phyloP scores from a whole-genome alignment of 208 protist genomes.

The Trypanosoma grayi region DNA sequence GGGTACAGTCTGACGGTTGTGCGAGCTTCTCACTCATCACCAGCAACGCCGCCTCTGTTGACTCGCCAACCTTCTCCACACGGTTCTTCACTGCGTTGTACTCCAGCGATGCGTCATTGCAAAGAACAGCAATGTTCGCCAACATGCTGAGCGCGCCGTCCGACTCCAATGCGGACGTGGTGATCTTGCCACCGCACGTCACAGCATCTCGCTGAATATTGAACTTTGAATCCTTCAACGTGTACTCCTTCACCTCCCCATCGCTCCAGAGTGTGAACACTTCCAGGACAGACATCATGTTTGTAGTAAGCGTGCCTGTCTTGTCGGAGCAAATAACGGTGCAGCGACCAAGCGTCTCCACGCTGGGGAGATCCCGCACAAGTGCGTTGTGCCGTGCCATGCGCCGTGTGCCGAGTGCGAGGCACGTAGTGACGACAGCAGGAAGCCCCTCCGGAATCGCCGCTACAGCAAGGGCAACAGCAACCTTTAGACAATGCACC shows the following conservation, averaged over 20 bases:
- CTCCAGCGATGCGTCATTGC: conserved; percentile 77
- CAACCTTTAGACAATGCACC: conserved; percentile 95
- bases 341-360: conserved; percentile 97
- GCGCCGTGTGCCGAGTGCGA: conserved; percentile 93
- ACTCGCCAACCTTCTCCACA: conserved; percentile 82
- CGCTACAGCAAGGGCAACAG: conserved; percentile 96
- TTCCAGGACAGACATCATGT: conserved; percentile 95
- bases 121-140: conserved; percentile 55
- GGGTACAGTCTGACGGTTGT: conserved; percentile 5
- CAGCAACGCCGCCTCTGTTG: conserved; percentile 90
- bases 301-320: conserved; percentile 99
- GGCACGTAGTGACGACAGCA: conserved; percentile 95
- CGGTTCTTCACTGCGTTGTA: conserved; percentile 28
- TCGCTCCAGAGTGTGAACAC: conserved; percentile 40
- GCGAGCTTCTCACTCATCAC: conserved; percentile 92
- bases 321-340: conserved; percentile 99
- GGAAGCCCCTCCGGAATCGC: conserved; percentile 98
- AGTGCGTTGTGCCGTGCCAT: conserved; percentile 97
- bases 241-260: conserved; percentile 28
- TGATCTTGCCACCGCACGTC: conserved; percentile 2
- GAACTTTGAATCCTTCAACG: conserved; percentile 51
- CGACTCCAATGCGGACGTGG: conserved; percentile 20
- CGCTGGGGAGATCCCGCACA: conserved; percentile 94
- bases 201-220: conserved; percentile 43
- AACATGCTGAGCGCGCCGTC: conserved; percentile 64